Evolutionary conservation across 768 basidiomycete genomes (phyloP), one percentile per base, ranked within the genome.

Genomic region (Tylopilus subfusipes): DNA sequence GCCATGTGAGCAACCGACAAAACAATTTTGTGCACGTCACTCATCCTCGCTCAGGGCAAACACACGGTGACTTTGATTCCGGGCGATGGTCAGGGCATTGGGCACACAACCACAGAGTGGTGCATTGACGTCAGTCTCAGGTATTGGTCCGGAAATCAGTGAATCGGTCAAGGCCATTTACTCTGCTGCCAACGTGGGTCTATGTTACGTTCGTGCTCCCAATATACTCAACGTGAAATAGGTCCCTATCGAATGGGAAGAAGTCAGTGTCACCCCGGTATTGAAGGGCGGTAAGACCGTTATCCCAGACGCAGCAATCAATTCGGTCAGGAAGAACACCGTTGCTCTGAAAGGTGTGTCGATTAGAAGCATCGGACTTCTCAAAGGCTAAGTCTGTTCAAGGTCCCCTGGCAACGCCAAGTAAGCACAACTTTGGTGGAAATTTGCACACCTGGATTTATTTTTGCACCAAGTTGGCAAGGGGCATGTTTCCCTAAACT

Each of bases 231-330:
- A 25, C n/a, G 22, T 44, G 13, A 48, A 31, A 31, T 55, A 96
- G 93, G 96, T 97, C 24, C 97, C 97, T 42, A 97, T 99, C 65
- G 82, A 93, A 75, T 99, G 97, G 97, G 97, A 99, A 72, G 97
- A 98, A 75, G 96, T 98, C 72, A 90, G 88, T 69, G 97, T 99
- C 45, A 88, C 92, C 8, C 97, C 97, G 13, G 82, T 96, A 50
- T 76, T 98, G 54, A 93, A 93, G 73, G 87, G 86, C 55, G 97
- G 97, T 47, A 97, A 98, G 80, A 97, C 94, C 46, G 92, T 92
- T 56, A 98, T 99, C 68, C 97, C 97, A 29, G 93, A 97, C 58
- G 73, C 73, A 54, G 95, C 97, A 31, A 93, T 99, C 58, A 80
- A 79, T 46, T 93, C 90, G 14, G 89, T 99, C 67, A 94, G 88